These are phyloP conservation scores for Microcera coccophila DNA, from an alignment of 2,329 filamentous ascomycete genomes.

Conservation along the genomic window DNA sequence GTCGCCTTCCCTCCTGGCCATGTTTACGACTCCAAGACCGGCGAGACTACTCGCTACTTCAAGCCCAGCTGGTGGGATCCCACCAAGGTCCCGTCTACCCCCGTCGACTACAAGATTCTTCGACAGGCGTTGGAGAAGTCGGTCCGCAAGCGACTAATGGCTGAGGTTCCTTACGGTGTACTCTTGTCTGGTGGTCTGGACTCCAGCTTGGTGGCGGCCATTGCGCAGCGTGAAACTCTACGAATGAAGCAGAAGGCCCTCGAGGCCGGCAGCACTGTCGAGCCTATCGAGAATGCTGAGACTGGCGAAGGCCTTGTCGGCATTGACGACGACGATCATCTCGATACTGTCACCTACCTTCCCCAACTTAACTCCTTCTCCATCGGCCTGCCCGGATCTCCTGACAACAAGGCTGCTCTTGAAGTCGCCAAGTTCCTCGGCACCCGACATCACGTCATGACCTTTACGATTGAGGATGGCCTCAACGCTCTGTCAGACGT, in stretches of 20 bases:
- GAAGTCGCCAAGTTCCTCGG: conserved; percentile 96
- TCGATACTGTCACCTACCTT: conserved; percentile 85
- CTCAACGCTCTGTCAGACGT: conserved; percentile 96
- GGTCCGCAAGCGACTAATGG: conserved; percentile 96
- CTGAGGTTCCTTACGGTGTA: conserved; percentile 96
- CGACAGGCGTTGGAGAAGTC: conserved; percentile 81
- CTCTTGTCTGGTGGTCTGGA: conserved; percentile 92
- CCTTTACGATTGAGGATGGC: conserved; percentile 95
- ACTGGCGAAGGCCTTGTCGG: conserved; percentile 75
- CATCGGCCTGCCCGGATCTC: conserved; percentile 88
- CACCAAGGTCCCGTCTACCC: conserved; percentile 69
- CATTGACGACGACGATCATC: conserved; percentile 86
- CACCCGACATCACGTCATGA: conserved; percentile 97
- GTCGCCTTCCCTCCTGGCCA: conserved; percentile 92
- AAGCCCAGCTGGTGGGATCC: conserved; percentile 91
- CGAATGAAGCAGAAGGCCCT: conserved; percentile 66
- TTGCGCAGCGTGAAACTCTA: conserved; percentile 88
- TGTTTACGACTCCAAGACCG: conserved; percentile 90
- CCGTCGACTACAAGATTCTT: conserved; percentile 78
- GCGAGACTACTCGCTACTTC: conserved; percentile 81
- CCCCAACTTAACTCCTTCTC: conserved; percentile 98
- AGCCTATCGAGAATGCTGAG: conserved; percentile 53
- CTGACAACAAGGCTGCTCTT: conserved; percentile 85
- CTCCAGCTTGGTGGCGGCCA: conserved; percentile 90
- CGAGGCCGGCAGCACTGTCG: conserved; percentile 41